These are phyloP conservation scores for Trichoderma pleuroti DNA, from an alignment of 2,329 filamentous ascomycete species.

Conservation along the genomic window DNA sequence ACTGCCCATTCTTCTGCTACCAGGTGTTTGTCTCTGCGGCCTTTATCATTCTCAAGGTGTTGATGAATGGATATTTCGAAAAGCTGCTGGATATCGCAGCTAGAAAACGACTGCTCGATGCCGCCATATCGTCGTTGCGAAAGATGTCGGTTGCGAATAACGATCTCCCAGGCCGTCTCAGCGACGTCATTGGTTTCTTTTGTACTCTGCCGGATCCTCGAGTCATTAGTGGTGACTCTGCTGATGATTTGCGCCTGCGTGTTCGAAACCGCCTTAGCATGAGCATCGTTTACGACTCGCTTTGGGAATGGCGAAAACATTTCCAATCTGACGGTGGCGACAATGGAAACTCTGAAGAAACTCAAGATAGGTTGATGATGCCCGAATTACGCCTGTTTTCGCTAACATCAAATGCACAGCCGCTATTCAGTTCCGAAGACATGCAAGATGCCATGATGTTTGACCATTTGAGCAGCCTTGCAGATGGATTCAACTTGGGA, in stretches of 20 bases:
- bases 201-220: slow-evolving; percentile 1
- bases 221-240: slow-evolving; percentile 2
- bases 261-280: slow-evolving; percentile 12
- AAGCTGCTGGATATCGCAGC: slow-evolving; percentile 2
- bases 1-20: slow-evolving; percentile 12
- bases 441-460: slow-evolving; percentile 15
- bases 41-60: slow-evolving; percentile 9
- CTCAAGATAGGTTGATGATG: neutral
- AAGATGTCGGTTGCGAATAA: slow-evolving; percentile 14
- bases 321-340: neutral
- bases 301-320: slow-evolving; percentile 10
- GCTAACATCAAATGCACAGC: neutral
- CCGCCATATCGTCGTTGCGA: neutral
- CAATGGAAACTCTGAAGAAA: neutral
- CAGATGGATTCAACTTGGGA: slow-evolving; percentile 4
- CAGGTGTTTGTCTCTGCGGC: slow-evolving; percentile 10
- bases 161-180: slow-evolving; percentile 6
- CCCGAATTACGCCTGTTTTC: neutral
- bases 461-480: slow-evolving; percentile 3
- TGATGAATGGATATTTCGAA: slow-evolving; percentile 15
- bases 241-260: slow-evolving; percentile 4
- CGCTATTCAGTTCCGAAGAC: neutral
- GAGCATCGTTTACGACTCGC: slow-evolving; percentile 11
- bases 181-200: slow-evolving; percentile 7
- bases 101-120: slow-evolving; percentile 3